Percentiles rank a stretch among this genome's conserved stretches.
phyloP scores from a whole-genome alignment of 2,329 filamentous ascomycete species.

The Ascosphaera apis region DNA sequence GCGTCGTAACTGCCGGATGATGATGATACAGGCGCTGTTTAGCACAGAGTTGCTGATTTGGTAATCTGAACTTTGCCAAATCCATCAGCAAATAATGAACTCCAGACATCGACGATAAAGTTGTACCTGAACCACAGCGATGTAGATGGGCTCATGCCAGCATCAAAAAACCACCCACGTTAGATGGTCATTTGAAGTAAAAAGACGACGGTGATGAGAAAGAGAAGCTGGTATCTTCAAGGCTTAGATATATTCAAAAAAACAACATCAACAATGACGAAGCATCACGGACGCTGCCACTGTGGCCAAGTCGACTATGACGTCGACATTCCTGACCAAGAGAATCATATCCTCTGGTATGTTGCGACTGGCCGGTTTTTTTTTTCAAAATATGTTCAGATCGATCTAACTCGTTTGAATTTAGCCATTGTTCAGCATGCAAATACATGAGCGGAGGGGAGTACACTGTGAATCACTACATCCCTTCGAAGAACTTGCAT shows the following conservation, averaged over 20 bases:
- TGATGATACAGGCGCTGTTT: no score
- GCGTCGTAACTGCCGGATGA: no score
- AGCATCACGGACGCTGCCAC: slow-evolving; percentile 29
- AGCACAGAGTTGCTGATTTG: no score
- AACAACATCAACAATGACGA: slow-evolving; percentile 16
- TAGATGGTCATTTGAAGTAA: no score
- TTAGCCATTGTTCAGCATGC: slow-evolving; percentile 34
- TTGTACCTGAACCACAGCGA: no score
- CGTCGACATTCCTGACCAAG: slow-evolving; percentile 22
- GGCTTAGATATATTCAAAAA: not conserved
- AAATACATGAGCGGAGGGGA: slow-evolving; percentile 27
- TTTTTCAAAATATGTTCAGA: not conserved
- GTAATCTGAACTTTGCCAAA: no score
- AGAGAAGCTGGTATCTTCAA: no score
- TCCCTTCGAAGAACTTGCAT: slow-evolving; percentile 25
- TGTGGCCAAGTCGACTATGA: slow-evolving; percentile 31
- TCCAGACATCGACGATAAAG: no score
- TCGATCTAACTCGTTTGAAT: not conserved
- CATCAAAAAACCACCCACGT: no score
- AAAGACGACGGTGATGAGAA: no score
- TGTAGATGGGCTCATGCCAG: no score
- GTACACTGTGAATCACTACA: slow-evolving; percentile 32
- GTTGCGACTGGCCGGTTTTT: not conserved
- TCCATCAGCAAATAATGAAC: no score
- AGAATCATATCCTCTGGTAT: slow-evolving; percentile 19